Evolutionary conservation across 352 stramenopile species (phyloP), one percentile per base, ranked within the genome.

Genomic region (Phytopythium vexans): DNA sequence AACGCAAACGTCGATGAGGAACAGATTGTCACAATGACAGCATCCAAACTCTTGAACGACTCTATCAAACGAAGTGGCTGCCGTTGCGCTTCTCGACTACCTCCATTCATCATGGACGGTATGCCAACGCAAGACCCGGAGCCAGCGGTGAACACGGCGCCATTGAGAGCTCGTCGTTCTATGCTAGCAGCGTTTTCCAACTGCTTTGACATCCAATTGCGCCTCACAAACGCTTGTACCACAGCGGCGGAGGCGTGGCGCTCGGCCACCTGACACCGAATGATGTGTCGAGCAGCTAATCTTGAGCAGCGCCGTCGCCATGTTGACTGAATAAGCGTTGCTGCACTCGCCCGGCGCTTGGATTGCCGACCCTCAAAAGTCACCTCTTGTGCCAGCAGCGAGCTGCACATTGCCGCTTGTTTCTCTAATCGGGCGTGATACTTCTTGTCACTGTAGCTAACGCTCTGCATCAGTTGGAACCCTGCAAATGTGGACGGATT

Each of bases 321-420:
- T 31, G 74, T 82, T 4, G 74, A 75, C 56, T 92, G 82, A 51
- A 92, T 82, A 41, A 89, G 39, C 21, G 78, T 45, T 1, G 62
- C 71, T 1, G 78, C 74, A 35, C 66, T 82, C 11, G 66, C 38
- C 2, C 58, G 50, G 4, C 77, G 70, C 8, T 50, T 54, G 14
- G 70, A 54, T 5, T 47, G 11, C 2, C 78, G 74, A 0, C 74
- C 77, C 10, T 89, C 76, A 33, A 81, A 71, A 8, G 68, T 82
- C 39, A 85, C 77, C 49, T 81, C 71, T 36, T 67, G 58, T 42
- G 64, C 16, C 15, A 92, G 41, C 1, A 86, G 43, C 3, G 45
- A 49, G 27, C 81, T 70, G 49, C 89, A 92, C 42, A 75, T 12
- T 10, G 56, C 34, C 1, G 52, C 59, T 49, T 92, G 82, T 5